Percentiles rank a stretch among this genome's conserved stretches.
These are phyloP conservation scores for Dispira parvispora DNA, from an alignment of 192 early-diverging fungal species.

Conservation along the genomic window DNA sequence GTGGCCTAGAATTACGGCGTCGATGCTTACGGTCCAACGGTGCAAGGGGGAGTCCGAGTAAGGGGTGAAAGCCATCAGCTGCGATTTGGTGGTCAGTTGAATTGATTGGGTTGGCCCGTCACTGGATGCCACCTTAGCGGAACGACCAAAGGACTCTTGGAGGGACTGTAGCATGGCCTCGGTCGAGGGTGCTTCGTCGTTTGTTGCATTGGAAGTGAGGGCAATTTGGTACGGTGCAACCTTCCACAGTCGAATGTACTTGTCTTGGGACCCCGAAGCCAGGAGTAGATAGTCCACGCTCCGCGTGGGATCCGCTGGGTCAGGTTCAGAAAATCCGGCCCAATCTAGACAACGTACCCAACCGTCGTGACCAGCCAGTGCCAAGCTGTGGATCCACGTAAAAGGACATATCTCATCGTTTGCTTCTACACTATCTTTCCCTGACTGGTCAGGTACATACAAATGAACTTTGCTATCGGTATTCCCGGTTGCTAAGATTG, in stretches of 20 bases:
- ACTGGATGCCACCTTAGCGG: too few species aligned
- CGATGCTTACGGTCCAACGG: conserved; percentile 52
- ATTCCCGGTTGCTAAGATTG: conserved; percentile 64
- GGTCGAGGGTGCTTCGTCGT: neutral
- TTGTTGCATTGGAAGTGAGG: neutral
- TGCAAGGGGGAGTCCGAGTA: conserved; percentile 10
- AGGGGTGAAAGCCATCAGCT: conserved; percentile 36
- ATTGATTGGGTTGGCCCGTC: neutral
- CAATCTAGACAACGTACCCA: conserved; percentile 80
- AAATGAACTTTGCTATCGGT: conserved; percentile 63
- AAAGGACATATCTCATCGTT: conserved; percentile 32
- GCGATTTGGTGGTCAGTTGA: conserved; percentile 74
- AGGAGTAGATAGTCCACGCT: conserved; percentile 65
- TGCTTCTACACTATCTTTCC: conserved; percentile 3
- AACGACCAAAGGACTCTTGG: neutral
- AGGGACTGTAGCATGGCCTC: conserved; percentile 4
- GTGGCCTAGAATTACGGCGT: conserved; percentile 85
- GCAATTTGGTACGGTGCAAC: conserved; percentile 15
- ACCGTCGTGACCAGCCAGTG: conserved; percentile 77
- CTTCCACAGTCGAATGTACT: conserved; percentile 84
- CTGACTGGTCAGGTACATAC: conserved; percentile 24
- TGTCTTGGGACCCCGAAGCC: conserved; percentile 81
- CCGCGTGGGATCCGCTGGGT: conserved; percentile 15
- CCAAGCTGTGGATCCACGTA: conserved; percentile 24
- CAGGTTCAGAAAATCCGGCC: conserved; percentile 27